Evolutionary conservation across 2,329 filamentous ascomycete genomes (phyloP), one percentile per base, ranked within the genome.

Genomic region (Colletotrichum horii): DNA sequence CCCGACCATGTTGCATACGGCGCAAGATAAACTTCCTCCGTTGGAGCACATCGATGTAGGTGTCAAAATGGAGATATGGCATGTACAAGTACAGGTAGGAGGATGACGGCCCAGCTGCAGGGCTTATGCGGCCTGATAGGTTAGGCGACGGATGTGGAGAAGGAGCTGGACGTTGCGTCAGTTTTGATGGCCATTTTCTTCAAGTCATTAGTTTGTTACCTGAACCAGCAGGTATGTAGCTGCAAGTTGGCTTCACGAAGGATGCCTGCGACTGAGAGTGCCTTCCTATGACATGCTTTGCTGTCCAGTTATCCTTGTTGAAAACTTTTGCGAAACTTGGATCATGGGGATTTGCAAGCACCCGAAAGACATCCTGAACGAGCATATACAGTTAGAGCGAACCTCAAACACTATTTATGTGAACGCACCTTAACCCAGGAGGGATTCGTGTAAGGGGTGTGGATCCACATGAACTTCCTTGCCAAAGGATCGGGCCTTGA

Each of bases 11-110:
- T 1, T 81, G 81, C 30, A 91, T 80, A 8, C 92, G 86, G 22
- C 88, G 83, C 19, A 86, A 81, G 32, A 93, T 89, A 4, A 93
- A 83, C 38, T 89, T 87, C 0, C 91, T 89, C 2, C 92, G 88
- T 48, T 87, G 86, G 12, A 93, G 84, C 3, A 93, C 84, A 62
- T 89, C 88, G 71, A 87, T 86, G 79, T 93, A 93, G 0, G 90
- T 92, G 78, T 93, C 92, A 80, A 92, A 93, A 76, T 93, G 91
- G 0, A 93, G 87, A 78, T 93, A 92, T 0, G 91, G 91, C 1
- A 92, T 81, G 72, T 90, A 91, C 1, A 91, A 80, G 43, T 88
- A 90, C 1, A 90, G 84, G 68, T 87, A 88, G 43, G 60, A 66
- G 8, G 74, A 74, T 6, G 74, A 76, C 4, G 74, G 71, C 1